These are phyloP conservation scores for Selaginella moellendorffii DNA, from an alignment of 75 land plant species.

Conservation along the genomic window DNA sequence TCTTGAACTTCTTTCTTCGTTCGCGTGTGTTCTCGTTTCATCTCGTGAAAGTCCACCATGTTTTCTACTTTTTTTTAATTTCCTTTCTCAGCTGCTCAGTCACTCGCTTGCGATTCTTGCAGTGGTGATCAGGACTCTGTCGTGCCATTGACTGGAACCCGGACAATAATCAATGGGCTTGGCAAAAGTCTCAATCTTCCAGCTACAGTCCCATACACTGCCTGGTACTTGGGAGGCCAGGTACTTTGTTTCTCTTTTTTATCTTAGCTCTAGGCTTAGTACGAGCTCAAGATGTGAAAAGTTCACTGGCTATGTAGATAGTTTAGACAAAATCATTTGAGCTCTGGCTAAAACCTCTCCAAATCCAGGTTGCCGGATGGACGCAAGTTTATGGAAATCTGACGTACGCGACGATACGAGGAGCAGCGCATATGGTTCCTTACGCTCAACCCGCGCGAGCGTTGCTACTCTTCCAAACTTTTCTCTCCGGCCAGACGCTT, in stretches of 20 bases:
- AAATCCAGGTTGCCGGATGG: conserved; percentile 27
- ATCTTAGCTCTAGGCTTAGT: too few species aligned
- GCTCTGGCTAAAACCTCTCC: too few species aligned
- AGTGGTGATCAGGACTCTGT: conserved; percentile 93
- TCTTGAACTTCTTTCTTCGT: too few species aligned
- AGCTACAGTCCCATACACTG: conserved; percentile 56
- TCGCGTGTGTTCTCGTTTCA: too few species aligned
- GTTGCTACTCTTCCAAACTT: conserved; percentile 37
- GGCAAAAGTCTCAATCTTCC: conserved; percentile 37
- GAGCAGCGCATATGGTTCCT: conserved; percentile 89
- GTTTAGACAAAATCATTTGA: too few species aligned
- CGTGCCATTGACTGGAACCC: conserved; percentile 63
- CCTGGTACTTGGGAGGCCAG: conserved; percentile 68
- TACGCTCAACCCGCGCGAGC: conserved; percentile 65
- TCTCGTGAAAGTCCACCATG: too few species aligned
- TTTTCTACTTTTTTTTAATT: too few species aligned
- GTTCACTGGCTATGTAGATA: too few species aligned
- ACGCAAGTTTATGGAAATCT: conserved; percentile 26
- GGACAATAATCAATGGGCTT: conserved; percentile 51
- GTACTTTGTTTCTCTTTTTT: conserved; percentile 18
- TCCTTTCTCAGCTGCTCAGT: too few species aligned
- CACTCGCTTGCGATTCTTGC: too few species aligned
- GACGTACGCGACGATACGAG: conserved; percentile 74
- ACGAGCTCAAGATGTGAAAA: too few species aligned
- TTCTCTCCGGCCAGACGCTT: conserved; percentile 40